Percentiles rank a stretch among this genome's conserved stretches.
Conservation (phyloP, 2,329 filamentous ascomycete species). For the Lachnellula hyalina region DNA sequence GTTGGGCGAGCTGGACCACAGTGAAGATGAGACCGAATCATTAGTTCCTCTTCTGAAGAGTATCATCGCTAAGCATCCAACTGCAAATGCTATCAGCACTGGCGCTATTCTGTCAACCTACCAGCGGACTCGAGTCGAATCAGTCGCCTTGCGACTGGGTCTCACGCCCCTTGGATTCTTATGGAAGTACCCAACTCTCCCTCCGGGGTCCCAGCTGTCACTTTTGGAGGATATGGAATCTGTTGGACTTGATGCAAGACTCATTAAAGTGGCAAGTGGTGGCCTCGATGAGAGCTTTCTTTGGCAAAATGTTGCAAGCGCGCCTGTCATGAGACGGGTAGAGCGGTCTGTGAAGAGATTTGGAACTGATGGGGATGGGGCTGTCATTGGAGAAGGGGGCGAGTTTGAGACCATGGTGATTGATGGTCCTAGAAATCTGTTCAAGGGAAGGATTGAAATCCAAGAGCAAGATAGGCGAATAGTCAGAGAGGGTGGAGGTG, state of each 20-base stretch:
- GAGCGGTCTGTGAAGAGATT: slow-evolving; percentile 59
- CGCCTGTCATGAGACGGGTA: slow-evolving; percentile 42
- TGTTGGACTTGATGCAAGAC: slow-evolving; percentile 75
- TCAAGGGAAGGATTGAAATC: slow-evolving; percentile 65
- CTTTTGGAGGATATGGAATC: slow-evolving; percentile 77
- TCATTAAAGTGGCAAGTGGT: slow-evolving; percentile 91
- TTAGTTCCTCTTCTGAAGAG: slow-evolving; percentile 68
- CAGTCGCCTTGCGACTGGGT: slow-evolving; percentile 77
- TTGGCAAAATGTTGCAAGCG: slow-evolving; percentile 71
- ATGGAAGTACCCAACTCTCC: slow-evolving; percentile 83
- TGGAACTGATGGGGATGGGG: slow-evolving; percentile 58
- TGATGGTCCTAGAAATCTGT: slow-evolving; percentile 68
- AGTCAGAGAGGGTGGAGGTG: slow-evolving; percentile 68
- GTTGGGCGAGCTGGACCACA: slow-evolving; percentile 8
- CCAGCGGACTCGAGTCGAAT: slow-evolving; percentile 93
- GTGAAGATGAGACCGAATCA: slow-evolving; percentile 78
- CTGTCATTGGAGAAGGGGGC: slow-evolving; percentile 84
- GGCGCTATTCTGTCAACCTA: slow-evolving; percentile 94
- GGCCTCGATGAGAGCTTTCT: slow-evolving; percentile 76
- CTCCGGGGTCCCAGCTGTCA: slow-evolving; percentile 41
- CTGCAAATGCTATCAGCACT: slow-evolving; percentile 79
- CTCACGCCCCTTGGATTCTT: slow-evolving; percentile 79
- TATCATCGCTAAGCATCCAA: slow-evolving; percentile 65
- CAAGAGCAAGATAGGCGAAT: slow-evolving; percentile 46
- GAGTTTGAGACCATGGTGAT: slow-evolving; percentile 93